A percentile compares a stretch with the other conserved stretches of the same genome.
phyloP scores from a whole-genome alignment of 495 filamentous ascomycete species.

The Podospora australis region DNA sequence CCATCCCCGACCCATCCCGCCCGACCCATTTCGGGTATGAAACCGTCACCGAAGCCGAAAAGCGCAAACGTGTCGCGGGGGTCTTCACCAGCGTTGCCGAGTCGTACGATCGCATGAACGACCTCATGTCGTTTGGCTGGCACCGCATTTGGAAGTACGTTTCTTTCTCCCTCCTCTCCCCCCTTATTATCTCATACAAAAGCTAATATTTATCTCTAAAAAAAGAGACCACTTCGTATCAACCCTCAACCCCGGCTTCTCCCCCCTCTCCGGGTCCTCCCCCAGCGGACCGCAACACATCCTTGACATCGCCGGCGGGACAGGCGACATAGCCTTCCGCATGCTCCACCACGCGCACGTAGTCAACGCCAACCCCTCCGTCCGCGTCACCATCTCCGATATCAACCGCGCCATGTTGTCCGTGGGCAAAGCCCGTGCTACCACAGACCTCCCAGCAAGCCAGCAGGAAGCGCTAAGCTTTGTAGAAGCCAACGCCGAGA shows the following conservation, averaged over 20 bases:
- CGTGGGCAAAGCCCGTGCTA: conserved; percentile 73
- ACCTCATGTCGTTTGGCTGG: conserved; percentile 95
- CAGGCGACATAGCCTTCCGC: conserved; percentile 96
- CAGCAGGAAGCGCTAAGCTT: conserved; percentile 57
- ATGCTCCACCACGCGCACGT: conserved; percentile 83
- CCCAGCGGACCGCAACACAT: conserved; percentile 55
- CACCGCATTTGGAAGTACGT: conserved; percentile 86
- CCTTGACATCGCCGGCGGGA: conserved; percentile 95
- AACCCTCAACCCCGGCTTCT: conserved; percentile 77
- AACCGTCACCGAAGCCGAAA: conserved; percentile 75
- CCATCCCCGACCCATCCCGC: conserved; percentile 19
- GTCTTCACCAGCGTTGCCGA: conserved; percentile 96
- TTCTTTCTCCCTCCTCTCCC: neutral
- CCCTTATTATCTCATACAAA: conserved; percentile 9
- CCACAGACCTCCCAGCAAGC: conserved; percentile 31
- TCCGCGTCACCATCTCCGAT: conserved; percentile 82
- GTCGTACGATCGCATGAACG: conserved; percentile 94
- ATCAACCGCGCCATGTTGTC: conserved; percentile 93
- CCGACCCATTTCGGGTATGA: conserved; percentile 89
- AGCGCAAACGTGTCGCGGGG: conserved; percentile 60
- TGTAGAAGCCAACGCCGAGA: conserved; percentile 85
- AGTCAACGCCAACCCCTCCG: conserved; percentile 71
- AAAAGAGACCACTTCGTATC: conserved; percentile 93
- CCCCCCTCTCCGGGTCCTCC: conserved; percentile 35
- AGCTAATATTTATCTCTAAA: neutral